These are phyloP conservation scores for Pharnaceum exiguum DNA, from an alignment of 148 eudicot genomes.

Conservation along the genomic window DNA sequence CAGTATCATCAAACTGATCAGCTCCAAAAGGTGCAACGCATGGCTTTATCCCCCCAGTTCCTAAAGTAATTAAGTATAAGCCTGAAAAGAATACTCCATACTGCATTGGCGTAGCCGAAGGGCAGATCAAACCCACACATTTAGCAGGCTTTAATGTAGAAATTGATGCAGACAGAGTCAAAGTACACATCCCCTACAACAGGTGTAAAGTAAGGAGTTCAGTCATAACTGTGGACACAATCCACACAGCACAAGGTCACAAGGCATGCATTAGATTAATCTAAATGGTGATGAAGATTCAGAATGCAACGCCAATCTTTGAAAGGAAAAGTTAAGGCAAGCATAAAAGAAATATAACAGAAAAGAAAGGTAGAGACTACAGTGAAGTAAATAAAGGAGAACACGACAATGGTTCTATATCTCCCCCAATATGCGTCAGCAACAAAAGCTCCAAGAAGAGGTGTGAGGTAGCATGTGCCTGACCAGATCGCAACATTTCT, in stretches of 20 bases:
- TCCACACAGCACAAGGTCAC: too few relatives aligned
- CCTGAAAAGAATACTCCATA: slow-evolving; percentile 12
- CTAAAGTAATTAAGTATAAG: slow-evolving; percentile 23
- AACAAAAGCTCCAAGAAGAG: slow-evolving; percentile 10
- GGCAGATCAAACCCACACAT: slow-evolving; percentile 11
- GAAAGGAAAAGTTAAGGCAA: too few relatives aligned
- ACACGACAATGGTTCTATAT: slow-evolving; percentile 17
- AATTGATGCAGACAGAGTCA: slow-evolving; percentile 21
- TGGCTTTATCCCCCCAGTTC: too few relatives aligned
- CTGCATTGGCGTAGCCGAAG: slow-evolving; percentile 6
- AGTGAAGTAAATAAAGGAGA: slow-evolving; percentile 6
- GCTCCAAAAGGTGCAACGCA: too few relatives aligned
- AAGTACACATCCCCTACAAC: slow-evolving; percentile 24
- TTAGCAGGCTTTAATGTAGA: slow-evolving; percentile 14
- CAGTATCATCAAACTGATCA: too few relatives aligned
- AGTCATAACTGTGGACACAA: too few relatives aligned
- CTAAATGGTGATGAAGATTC: too few relatives aligned
- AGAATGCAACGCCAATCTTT: too few relatives aligned
- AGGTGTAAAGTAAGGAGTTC: too few relatives aligned
- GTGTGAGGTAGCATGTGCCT: slow-evolving; percentile 18
- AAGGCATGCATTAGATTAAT: too few relatives aligned
- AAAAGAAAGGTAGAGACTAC: not conserved
- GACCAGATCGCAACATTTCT: slow-evolving; percentile 15
- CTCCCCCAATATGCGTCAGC: slow-evolving; percentile 18
- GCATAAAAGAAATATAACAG: too few relatives aligned